Evolutionary conservation across 306 rosid species (phyloP).

Genomic region (Fragaria iinumae): DNA sequence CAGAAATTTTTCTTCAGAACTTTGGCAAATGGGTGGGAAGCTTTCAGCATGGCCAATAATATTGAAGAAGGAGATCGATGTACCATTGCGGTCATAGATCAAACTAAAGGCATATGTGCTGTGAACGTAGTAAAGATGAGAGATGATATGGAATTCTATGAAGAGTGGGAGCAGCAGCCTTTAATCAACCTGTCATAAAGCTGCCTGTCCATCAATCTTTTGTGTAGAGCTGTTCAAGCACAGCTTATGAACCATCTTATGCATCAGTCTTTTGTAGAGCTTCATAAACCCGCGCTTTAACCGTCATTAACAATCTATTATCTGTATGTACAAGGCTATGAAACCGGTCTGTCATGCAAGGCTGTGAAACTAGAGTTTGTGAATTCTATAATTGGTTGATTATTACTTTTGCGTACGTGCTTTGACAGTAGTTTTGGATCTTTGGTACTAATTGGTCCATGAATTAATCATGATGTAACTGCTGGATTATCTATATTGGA

Average conservation of each 20-base stretch:
- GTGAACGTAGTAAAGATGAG: constrained; percentile 26
- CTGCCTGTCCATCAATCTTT: background rate
- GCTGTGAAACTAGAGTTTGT: background rate
- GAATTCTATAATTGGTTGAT: background rate
- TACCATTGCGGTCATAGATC: constrained; percentile 31
- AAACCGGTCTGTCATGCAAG: background rate
- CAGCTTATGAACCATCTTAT: background rate
- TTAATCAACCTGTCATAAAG: background rate
- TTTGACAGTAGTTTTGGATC: background rate
- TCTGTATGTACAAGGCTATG: background rate
- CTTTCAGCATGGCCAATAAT: constrained; percentile 40
- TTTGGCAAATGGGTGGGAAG: constrained; percentile 53
- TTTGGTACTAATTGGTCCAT: background rate
- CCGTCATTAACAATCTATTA: background rate
- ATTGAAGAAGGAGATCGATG: constrained; percentile 47
- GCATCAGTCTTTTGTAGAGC: background rate
- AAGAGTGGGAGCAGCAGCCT: background rate
- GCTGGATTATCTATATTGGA: background rate
- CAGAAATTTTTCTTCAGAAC: constrained; percentile 6
- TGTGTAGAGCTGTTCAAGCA: background rate
- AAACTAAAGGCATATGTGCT: constrained; percentile 12
- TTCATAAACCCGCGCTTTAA: background rate
- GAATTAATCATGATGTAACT: background rate
- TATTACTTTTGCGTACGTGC: background rate
- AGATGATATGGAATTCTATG: background rate